Percentiles rank a stretch among this genome's conserved stretches.
These are phyloP conservation scores for Wallacemonas sp. DNA, from an alignment of 208 protist genomes.

Conservation along the genomic window DNA sequence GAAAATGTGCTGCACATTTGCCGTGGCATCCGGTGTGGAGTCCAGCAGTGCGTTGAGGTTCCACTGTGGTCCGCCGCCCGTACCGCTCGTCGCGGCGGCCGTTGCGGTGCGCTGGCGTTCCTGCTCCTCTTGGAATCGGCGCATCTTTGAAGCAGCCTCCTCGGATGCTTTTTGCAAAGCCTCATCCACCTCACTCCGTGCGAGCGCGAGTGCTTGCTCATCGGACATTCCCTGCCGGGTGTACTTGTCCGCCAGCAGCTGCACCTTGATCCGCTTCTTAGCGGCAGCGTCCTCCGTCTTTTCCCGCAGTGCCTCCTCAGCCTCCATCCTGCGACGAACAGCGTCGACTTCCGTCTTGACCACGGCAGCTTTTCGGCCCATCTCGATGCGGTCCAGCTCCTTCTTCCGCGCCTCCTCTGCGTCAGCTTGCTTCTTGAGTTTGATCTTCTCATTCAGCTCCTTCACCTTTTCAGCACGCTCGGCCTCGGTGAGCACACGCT, in stretches of 20 bases:
- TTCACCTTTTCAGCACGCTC: constrained; percentile 71
- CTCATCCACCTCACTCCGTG: constrained; percentile 57
- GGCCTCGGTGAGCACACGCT: constrained; percentile 68
- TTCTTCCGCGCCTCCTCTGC: constrained; percentile 49
- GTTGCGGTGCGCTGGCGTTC: not conserved
- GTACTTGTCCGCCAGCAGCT: constrained; percentile 72
- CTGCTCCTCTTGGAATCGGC: constrained; percentile 12
- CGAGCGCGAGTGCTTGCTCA: constrained; percentile 54
- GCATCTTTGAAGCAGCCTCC: constrained; percentile 29
- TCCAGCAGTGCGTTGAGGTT: constrained; percentile 32
- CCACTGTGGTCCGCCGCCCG: constrained; percentile 27
- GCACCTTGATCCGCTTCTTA: constrained; percentile 53
- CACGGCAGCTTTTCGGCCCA: constrained; percentile 56
- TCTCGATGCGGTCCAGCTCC: constrained; percentile 61
- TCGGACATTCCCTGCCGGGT: constrained; percentile 49
- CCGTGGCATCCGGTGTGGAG: constrained; percentile 10
- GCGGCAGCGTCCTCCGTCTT: constrained; percentile 63
- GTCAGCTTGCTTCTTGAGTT: constrained; percentile 56
- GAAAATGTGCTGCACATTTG: constrained; percentile 34
- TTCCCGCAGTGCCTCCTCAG: constrained; percentile 46
- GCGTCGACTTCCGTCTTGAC: constrained; percentile 57
- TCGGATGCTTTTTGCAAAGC: constrained; percentile 28
- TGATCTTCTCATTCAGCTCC: constrained; percentile 63
- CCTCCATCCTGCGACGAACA: constrained; percentile 48
- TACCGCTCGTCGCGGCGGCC: not conserved